These are phyloP conservation scores for Tarenaya hassleriana DNA, from an alignment of 345 rosid genomes.

Conservation along the genomic window DNA sequence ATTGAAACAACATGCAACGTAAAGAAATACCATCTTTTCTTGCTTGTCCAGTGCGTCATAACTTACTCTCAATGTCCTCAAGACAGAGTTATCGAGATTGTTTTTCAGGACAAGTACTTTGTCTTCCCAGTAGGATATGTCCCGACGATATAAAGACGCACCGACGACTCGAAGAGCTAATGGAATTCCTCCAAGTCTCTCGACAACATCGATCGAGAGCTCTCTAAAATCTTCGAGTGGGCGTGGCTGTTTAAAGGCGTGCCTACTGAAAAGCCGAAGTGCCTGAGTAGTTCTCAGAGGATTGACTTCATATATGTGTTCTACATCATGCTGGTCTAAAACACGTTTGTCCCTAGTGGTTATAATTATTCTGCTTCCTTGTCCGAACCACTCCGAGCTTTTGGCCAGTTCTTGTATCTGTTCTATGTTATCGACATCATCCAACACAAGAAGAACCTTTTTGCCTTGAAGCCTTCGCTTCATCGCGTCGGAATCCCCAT, in stretches of 20 bases:
- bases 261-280: slow-evolving; percentile 30
- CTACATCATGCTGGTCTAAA: slow-evolving; percentile 20
- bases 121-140: slow-evolving; percentile 22
- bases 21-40: slow-evolving; percentile 24
- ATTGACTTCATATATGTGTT: slow-evolving; percentile 21
- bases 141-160: slow-evolving; percentile 27
- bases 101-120: slow-evolving; percentile 19
- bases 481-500: slow-evolving; percentile 18
- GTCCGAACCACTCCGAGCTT: slow-evolving; percentile 24
- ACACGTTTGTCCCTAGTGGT: slow-evolving; percentile 29
- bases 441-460: slow-evolving; percentile 26
- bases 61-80: slow-evolving; percentile 23
- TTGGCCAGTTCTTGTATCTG: slow-evolving; percentile 26
- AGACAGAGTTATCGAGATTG: slow-evolving; percentile 4
- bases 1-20: slow-evolving; percentile 27
- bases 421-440: slow-evolving; percentile 24
- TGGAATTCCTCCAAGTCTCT: slow-evolving; percentile 34
- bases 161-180: slow-evolving; percentile 34
- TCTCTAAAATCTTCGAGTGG: slow-evolving; percentile 23
- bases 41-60: slow-evolving; percentile 22
- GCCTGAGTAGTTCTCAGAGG: slow-evolving; percentile 27
- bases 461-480: slow-evolving; percentile 17
- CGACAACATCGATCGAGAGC: slow-evolving; percentile 17
- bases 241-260: slow-evolving; percentile 24
- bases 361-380: slow-evolving; percentile 30